Evolutionary conservation across 2,329 filamentous ascomycete genomes (phyloP), one percentile per base, ranked within the genome.

Genomic region (Epichloe baconii): DNA sequence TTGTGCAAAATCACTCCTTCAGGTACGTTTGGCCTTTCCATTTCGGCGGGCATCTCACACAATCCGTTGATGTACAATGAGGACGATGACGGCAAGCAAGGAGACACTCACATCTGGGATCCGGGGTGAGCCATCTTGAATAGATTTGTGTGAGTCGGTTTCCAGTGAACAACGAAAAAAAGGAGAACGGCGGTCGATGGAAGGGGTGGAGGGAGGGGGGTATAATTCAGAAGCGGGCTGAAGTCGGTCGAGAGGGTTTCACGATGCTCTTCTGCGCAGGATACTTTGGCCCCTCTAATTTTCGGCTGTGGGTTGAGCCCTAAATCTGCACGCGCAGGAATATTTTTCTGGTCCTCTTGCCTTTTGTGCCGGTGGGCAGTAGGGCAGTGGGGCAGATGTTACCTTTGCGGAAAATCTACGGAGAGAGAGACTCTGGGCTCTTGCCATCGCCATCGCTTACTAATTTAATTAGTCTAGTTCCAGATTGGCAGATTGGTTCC

Each of bases 101-200:
- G 17, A 48, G 4, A 43, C 23, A 73, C 78, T 77, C 71, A 81
- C 78, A 81, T 80, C 69, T 80, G 78, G 67, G 76, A 69, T 68
- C 78, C 77, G 61, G 77, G 74, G 67, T 74, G 71, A 72, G 78
- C 76, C 77, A 80, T 80, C 61, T 71, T 80, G 74, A 69, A 68
- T 66, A 55, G 61, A 61, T 38, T 52, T 17, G 37, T 37, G 50
- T 23, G 43, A 51, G 45, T 57, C 48, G 47, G 52, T 47, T 48
- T 35, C 31, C 34, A 19, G 8, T 59, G 56, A 57, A 59, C 58
- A 54, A 61, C 40, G 65, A 61, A 63, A 65, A 65, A 64, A 49
- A 62, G 62, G 60, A 62, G 63, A 59, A 61, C 56, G 58, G 58
- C 52, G 59, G 55, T 54, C 52, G 55, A 52, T 44, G 47, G 47